phyloP scores from a whole-genome alignment of 1,139 yeast genomes.

The Williopsis jadinii region DNA sequence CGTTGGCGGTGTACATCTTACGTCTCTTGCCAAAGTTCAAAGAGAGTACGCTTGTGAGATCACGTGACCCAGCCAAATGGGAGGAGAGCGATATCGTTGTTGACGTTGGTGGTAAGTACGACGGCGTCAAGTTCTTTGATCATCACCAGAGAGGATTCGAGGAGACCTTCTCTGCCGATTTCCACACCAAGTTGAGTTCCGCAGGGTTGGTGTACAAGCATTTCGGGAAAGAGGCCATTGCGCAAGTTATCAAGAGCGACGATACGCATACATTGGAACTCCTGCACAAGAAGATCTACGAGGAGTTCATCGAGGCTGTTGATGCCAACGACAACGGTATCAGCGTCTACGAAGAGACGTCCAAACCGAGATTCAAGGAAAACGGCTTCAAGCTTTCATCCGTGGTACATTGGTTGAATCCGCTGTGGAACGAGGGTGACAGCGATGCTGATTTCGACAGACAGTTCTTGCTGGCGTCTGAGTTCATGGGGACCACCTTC shows the following conservation, averaged over 20 bases:
- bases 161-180: constrained; percentile 45
- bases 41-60: constrained; percentile 65
- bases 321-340: constrained; percentile 98
- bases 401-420: constrained; percentile 71
- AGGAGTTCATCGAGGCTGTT: constrained; percentile 80
- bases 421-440: constrained; percentile 67
- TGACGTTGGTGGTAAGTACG: constrained; percentile 94
- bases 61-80: constrained; percentile 78
- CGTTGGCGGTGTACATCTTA: constrained; percentile 89
- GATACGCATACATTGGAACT: constrained; percentile 41
- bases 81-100: constrained; percentile 88
- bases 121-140: constrained; percentile 80
- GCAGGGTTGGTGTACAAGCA: constrained; percentile 95
- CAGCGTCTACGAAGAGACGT: constrained; percentile 54
- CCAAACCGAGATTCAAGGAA: constrained; percentile 44
- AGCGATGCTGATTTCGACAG: constrained; percentile 62
- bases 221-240: constrained; percentile 76
- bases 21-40: constrained; percentile 62
- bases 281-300: constrained; percentile 68
- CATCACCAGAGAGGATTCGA: constrained; percentile 89
- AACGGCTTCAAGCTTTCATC: constrained; percentile 72
- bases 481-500: constrained; percentile 79
- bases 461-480: constrained; percentile 64
- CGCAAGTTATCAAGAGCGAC: constrained; percentile 32
- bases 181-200: constrained; percentile 75